phyloP scores from a whole-genome alignment of 768 basidiomycete species.

The Lactifluus volemus region DNA sequence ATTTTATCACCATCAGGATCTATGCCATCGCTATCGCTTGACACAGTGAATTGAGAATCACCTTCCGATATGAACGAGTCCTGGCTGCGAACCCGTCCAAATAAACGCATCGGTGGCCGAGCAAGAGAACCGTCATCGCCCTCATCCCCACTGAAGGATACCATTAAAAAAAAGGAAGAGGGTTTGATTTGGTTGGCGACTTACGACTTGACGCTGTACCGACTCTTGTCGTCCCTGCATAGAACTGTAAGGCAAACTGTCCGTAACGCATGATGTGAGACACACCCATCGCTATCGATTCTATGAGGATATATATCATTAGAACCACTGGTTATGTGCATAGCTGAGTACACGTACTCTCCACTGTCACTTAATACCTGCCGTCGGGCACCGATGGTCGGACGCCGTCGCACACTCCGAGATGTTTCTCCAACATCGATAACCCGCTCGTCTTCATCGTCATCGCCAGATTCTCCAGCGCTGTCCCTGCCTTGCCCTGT shows the following conservation, averaged over 20 bases:
- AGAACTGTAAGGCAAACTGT: not conserved
- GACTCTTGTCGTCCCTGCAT: not conserved
- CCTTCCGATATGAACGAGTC: not conserved
- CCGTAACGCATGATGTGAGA: not conserved
- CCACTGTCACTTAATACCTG: slow-evolving; percentile 6
- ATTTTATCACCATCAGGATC: not conserved
- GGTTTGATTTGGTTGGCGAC: not conserved
- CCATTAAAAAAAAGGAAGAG: not conserved
- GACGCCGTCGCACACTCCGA: not conserved
- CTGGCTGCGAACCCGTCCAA: not conserved
- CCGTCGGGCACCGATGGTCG: not conserved
- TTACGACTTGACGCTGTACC: slow-evolving; percentile 2
- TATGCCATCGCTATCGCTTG: not conserved
- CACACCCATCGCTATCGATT: not conserved
- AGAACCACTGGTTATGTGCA: not conserved
- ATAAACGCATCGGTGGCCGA: slow-evolving; percentile 7
- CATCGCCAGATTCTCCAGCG: not conserved
- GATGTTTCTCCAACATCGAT: not conserved
- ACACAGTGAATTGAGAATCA: not conserved
- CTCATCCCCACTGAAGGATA: not conserved
- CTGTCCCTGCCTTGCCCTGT: not conserved
- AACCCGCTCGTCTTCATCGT: not conserved
- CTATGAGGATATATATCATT: not conserved
- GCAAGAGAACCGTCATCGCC: not conserved
- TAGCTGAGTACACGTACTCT: not conserved